These are phyloP conservation scores for Fonsecaea pedrosoi DNA, from an alignment of 2,329 filamentous ascomycete genomes.

Conservation along the genomic window DNA sequence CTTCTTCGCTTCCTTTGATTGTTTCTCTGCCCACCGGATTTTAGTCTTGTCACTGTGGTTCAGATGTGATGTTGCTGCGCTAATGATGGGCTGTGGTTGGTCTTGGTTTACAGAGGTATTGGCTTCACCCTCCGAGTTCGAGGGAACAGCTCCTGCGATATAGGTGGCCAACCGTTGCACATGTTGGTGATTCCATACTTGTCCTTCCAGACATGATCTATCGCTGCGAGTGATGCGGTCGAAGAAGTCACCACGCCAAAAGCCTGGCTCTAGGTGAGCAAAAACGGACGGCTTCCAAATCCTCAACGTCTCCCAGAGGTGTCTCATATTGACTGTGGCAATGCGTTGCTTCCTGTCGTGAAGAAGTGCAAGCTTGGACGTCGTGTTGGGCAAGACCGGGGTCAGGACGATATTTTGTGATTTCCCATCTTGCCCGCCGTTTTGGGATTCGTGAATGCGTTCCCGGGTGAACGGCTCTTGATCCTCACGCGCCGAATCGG, in stretches of 20 bases:
- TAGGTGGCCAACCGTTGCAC: constrained; percentile 66
- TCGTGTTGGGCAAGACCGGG: constrained; percentile 53
- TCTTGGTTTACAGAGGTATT: constrained; percentile 42
- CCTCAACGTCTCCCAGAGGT: constrained; percentile 68
- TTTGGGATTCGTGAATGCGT: constrained; percentile 56
- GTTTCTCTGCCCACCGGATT: constrained; percentile 47
- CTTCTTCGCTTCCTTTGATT: constrained; percentile 24
- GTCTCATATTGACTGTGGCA: constrained; percentile 67
- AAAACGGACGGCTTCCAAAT: constrained; percentile 41
- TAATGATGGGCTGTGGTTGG: constrained; percentile 41
- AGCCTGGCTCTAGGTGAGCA: constrained; percentile 34
- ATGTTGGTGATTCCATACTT: constrained; percentile 65
- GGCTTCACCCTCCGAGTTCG: constrained; percentile 41
- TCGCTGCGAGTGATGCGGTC: constrained; percentile 41
- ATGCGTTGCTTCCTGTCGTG: constrained; percentile 57
- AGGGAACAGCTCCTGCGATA: constrained; percentile 48
- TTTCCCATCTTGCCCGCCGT: constrained; percentile 52
- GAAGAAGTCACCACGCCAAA: constrained; percentile 42
- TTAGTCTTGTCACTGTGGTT: constrained; percentile 56
- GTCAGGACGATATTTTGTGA: constrained; percentile 63
- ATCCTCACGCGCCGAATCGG: constrained; percentile 65
- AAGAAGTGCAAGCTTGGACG: constrained; percentile 30
- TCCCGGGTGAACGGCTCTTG: constrained; percentile 54
- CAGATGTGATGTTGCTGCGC: constrained; percentile 47
- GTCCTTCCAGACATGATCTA: constrained; percentile 44